Evolutionary conservation across 805 yeast genomes (phyloP).

Genomic region (Sugiyamaella mastotermitis): DNA sequence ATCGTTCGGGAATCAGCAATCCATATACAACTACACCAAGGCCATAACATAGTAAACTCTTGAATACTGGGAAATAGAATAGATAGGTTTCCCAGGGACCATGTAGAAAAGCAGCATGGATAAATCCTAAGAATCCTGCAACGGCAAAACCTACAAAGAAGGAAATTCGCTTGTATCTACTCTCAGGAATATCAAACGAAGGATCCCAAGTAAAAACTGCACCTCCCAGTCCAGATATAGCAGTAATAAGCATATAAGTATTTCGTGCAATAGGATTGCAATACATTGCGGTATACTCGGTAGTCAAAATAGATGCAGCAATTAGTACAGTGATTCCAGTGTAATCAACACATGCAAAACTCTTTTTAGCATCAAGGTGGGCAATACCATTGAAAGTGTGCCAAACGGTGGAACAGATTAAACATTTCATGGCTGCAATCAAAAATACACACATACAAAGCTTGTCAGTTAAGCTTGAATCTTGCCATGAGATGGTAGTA

Average conservation of each 20-base stretch:
- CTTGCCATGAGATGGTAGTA: slow-evolving; percentile 36
- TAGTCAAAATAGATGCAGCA: slow-evolving; percentile 80
- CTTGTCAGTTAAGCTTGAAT: slow-evolving; percentile 34
- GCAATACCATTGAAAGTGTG: slow-evolving; percentile 85
- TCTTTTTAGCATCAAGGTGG: slow-evolving; percentile 51
- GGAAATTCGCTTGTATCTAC: slow-evolving; percentile 68
- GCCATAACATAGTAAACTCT: slow-evolving; percentile 68
- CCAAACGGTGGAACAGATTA: slow-evolving; percentile 78
- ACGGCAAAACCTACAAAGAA: slow-evolving; percentile 76
- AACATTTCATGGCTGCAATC: slow-evolving; percentile 67
- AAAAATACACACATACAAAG: slow-evolving; percentile 59
- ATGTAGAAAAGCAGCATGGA: slow-evolving; percentile 47
- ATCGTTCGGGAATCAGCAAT: slow-evolving; percentile 81
- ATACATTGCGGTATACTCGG: slow-evolving; percentile 74
- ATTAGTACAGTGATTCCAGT: slow-evolving; percentile 89
- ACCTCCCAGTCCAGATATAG: slow-evolving; percentile 65
- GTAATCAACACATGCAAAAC: slow-evolving; percentile 90
- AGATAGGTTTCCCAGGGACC: slow-evolving; percentile 48
- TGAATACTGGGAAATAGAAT: slow-evolving; percentile 63
- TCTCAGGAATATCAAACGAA: slow-evolving; percentile 79
- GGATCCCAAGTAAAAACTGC: slow-evolving; percentile 88
- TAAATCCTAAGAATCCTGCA: slow-evolving; percentile 64
- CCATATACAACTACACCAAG: slow-evolving; percentile 86
- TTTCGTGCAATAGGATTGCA: slow-evolving; percentile 46
- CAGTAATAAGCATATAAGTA: slow-evolving; percentile 53